Evolutionary conservation across 495 filamentous ascomycete species (phyloP), one percentile per base, ranked within the genome.

Genomic region (Trichocladium uniseriatum): DNA sequence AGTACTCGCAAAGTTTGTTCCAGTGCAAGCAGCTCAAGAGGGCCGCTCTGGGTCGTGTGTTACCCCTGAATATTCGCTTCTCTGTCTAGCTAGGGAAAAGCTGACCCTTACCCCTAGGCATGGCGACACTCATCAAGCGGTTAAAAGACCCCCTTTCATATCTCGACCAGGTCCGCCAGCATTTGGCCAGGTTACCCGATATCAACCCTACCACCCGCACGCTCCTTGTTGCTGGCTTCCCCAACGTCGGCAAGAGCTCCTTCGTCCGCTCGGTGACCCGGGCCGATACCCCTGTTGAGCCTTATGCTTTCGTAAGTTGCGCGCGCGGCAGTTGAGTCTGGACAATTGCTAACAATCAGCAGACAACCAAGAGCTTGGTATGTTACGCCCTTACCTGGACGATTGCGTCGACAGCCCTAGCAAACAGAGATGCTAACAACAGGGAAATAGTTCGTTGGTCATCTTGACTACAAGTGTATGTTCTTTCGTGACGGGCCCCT

Each of bases 161-260:
- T 66, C 83, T 98, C 45, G 92, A 98, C 71, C 91, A 97, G 71
- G 92, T 98, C 56, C 82, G 92, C 38, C 94, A 97, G 69, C 92
- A 98, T 80, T 77, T 98, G 60, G 91, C 89, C 52, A 89, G 92
- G 79, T 79, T 98, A 43, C 92, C 92, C n/a, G 81, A 89, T 5
- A 97, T 98, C 59, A 94, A 98, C 63, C 92, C 92, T 27, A 97
- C 91, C 57, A 96, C 92, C 11, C 77, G 92, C 35, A 98, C 94
- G 2, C 78, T 98, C 24, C 71, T 97, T 54, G 95, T 98, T 52
- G 94, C 89, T 63, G 92, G 94, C 39, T 97, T 96, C 67, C 92
- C 94, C 48, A 98, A 97, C 61, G 90, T 95, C 56, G 92, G 92
- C 61, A 98, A 98, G 72, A 94, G 87, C 21, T 91, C 86, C 48